Evolutionary conservation across 768 basidiomycete genomes (phyloP).

Genomic region (Macrocybe gigantea): DNA sequence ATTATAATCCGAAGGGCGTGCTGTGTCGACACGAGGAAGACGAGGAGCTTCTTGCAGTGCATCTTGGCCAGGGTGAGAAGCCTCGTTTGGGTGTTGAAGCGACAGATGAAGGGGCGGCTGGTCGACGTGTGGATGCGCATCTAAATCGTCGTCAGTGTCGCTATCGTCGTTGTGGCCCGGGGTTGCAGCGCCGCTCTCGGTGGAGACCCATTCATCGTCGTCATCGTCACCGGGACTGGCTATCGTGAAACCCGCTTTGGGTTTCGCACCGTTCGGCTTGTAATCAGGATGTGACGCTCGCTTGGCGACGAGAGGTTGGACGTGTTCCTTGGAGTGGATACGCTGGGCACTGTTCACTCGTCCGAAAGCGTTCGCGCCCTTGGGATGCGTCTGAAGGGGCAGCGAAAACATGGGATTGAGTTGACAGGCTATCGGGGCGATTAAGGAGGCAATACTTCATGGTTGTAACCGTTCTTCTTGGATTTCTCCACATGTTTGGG

Average conservation of each 20-base stretch:
- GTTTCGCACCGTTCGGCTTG: constrained; percentile 21
- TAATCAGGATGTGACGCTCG: constrained; percentile 16
- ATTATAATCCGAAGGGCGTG: constrained; percentile 28
- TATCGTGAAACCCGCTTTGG: constrained; percentile 54
- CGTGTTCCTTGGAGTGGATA: constrained; percentile 26
- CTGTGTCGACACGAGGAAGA: constrained; percentile 30
- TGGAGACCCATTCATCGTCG: constrained; percentile 76
- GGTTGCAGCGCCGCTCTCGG: constrained; percentile 70
- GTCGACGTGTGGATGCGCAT: constrained; percentile 20
- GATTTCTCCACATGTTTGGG: constrained; percentile 43
- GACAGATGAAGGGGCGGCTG: constrained; percentile 15
- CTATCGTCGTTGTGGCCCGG: constrained; percentile 35
- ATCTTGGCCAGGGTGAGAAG: constrained; percentile 6
- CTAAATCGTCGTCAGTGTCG: constrained; percentile 20
- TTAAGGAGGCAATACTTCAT: constrained; percentile 34
- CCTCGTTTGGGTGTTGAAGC: constrained; percentile 5
- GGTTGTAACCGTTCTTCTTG: constrained; percentile 38
- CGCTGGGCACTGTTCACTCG: constrained; percentile 30
- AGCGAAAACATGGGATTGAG: constrained; percentile 1
- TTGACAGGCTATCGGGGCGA: constrained; percentile 6
- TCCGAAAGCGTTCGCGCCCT: constrained; percentile 19
- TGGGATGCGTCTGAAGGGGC: constrained; percentile 10
- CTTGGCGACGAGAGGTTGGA: constrained; percentile 16
- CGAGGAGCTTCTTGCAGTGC: constrained; percentile 8
- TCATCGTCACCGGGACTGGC: constrained; percentile 43